Evolutionary conservation across 805 yeast species (phyloP).

Genomic region (Wickerhamiella kazuoi): DNA sequence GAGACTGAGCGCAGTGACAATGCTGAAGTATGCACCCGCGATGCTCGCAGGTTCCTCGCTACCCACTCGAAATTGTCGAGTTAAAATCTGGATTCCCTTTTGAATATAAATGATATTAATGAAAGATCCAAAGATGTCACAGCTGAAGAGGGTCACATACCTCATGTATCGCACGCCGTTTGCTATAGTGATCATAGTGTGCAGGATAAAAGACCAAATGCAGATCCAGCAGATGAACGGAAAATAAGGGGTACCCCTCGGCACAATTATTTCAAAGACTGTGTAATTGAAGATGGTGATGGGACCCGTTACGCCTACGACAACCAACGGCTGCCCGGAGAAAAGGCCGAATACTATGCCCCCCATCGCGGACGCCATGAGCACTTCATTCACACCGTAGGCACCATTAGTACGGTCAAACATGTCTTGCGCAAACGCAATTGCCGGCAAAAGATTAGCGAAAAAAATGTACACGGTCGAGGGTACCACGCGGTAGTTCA

Average conservation of each 20-base stretch:
- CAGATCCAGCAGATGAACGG: slow-evolving; percentile 94
- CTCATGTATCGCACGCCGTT: slow-evolving; percentile 52
- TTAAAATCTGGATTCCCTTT: slow-evolving; percentile 72
- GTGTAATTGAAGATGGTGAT: slow-evolving; percentile 84
- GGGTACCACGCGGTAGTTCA: slow-evolving; percentile 76
- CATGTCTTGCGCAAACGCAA: slow-evolving; percentile 95
- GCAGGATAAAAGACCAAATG: slow-evolving; percentile 77
- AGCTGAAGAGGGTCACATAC: slow-evolving; percentile 63
- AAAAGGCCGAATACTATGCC: slow-evolving; percentile 77
- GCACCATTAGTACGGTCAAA: slow-evolving; percentile 74
- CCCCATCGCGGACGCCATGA: slow-evolving; percentile 69
- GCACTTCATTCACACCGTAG: slow-evolving; percentile 83
- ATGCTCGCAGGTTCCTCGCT: slow-evolving; percentile 17
- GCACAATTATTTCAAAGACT: slow-evolving; percentile 50
- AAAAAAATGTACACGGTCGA: slow-evolving; percentile 68
- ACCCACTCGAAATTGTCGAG: slow-evolving; percentile 41
- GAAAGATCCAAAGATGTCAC: slow-evolving; percentile 86
- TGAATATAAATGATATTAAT: slow-evolving; percentile 76
- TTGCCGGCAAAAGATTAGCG: slow-evolving; percentile 78
- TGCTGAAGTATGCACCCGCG: slow-evolving; percentile 48
- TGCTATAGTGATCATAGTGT: slow-evolving; percentile 48
- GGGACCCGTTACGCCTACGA: slow-evolving; percentile 97
- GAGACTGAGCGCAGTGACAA: slow-evolving; percentile 60
- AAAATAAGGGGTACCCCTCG: slow-evolving; percentile 39
- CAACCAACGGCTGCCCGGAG: slow-evolving; percentile 81